Conservation (phyloP, 2,329 filamentous ascomycete species). For the Penicillium italicum region DNA sequence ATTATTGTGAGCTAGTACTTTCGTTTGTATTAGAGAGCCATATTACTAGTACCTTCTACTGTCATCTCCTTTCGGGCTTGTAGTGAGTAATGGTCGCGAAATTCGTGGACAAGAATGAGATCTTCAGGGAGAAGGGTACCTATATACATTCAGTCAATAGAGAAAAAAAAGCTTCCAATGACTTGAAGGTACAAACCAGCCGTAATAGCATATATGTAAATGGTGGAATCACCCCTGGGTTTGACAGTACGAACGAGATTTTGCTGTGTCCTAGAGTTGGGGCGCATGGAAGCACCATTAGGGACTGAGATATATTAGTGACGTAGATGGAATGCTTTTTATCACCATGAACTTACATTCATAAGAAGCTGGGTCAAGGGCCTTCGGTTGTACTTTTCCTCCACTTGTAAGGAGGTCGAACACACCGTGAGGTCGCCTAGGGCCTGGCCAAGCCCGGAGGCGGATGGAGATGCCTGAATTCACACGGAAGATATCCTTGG, state of each 20-base stretch:
- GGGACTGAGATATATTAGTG: neutral
- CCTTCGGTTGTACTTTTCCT: neutral
- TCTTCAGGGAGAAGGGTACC: neutral
- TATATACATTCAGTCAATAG: neutral
- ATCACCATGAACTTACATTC: neutral
- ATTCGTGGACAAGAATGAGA: neutral
- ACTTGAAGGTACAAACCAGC: neutral
- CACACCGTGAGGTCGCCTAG: neutral
- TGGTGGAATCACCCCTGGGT: neutral
- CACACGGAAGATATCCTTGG: neutral
- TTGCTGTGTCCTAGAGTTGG: neutral
- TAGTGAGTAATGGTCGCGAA: neutral
- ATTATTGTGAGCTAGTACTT: neutral
- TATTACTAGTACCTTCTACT: neutral
- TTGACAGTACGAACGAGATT: neutral
- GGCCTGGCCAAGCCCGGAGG: neutral
- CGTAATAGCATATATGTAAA: neutral
- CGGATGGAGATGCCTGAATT: neutral
- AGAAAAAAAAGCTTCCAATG: neutral
- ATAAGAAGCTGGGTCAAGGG: neutral
- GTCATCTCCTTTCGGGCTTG: neutral
- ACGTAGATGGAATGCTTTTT: neutral
- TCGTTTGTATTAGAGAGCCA: too few species aligned
- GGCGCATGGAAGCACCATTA: neutral
- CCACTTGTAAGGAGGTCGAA: neutral